These are phyloP conservation scores for Gloeopeniophorella convolvens DNA, from an alignment of 768 basidiomycete species.

Conservation along the genomic window DNA sequence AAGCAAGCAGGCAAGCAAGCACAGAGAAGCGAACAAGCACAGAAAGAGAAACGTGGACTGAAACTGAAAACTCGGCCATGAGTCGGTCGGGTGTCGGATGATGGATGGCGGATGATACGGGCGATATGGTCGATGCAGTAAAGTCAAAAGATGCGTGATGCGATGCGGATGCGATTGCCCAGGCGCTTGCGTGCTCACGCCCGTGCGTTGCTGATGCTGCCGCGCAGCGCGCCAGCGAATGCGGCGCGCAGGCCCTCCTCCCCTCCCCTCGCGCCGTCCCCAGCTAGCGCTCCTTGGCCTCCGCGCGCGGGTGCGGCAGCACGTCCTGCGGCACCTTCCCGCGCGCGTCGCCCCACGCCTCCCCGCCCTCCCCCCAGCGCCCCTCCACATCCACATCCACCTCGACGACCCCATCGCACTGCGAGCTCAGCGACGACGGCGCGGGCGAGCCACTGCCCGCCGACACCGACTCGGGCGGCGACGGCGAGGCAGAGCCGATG, in stretches of 20 bases:
- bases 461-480: conserved; percentile 29
- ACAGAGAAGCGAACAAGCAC: too few species aligned
- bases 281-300: neutral
- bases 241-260: too few species aligned
- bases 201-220: too few species aligned
- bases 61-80: too few species aligned
- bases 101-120: neutral
- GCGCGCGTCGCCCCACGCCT: neutral
- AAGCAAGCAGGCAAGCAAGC: too few species aligned
- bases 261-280: too few species aligned
- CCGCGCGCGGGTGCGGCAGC: neutral
- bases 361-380: neutral
- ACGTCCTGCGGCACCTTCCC: conserved; percentile 3
- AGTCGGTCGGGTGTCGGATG: too few species aligned
- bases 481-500: conserved; percentile 18
- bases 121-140: conserved; percentile 2
- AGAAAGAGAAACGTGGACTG: conserved; percentile 3
- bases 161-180: neutral
- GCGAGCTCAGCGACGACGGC: conserved; percentile 50
- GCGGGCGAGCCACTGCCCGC: conserved; percentile 51
- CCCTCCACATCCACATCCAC: neutral
- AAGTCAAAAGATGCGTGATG: neutral
- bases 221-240: too few species aligned
- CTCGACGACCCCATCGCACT: conserved; percentile 25
- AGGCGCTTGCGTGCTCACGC: too few species aligned